Evolutionary conservation across 805 yeast species (phyloP).

Genomic region (Starmerella kuoi): DNA sequence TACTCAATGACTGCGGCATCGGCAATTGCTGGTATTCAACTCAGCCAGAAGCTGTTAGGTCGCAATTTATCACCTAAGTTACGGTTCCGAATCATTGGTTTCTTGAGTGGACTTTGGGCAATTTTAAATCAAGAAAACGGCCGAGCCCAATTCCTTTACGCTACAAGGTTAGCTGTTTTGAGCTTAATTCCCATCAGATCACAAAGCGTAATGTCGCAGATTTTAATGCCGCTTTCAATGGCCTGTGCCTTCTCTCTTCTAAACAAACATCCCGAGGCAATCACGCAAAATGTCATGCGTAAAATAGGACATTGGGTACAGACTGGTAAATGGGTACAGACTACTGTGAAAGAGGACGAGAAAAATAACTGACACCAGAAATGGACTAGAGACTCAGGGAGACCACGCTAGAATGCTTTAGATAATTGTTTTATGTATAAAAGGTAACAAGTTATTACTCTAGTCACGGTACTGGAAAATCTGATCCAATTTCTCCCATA

Average conservation of each 20-base stretch:
- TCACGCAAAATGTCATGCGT: slow-evolving; percentile 22
- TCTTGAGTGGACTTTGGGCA: slow-evolving; percentile 34
- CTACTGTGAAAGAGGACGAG: slow-evolving; percentile 6
- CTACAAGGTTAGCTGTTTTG: slow-evolving; percentile 30
- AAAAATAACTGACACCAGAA: background rate
- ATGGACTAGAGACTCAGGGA: too few relatives aligned
- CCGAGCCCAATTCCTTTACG: slow-evolving; percentile 28
- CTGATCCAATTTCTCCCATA: slow-evolving; percentile 10
- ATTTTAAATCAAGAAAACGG: slow-evolving; percentile 28
- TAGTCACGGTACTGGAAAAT: too few relatives aligned
- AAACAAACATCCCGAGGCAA: slow-evolving; percentile 18
- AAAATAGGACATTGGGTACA: slow-evolving; percentile 28
- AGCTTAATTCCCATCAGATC: slow-evolving; percentile 24
- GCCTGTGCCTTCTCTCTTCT: slow-evolving; percentile 20
- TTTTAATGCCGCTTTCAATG: slow-evolving; percentile 27
- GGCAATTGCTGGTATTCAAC: slow-evolving; percentile 32
- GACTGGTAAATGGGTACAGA: slow-evolving; percentile 23
- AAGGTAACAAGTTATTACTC: too few relatives aligned
- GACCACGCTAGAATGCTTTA: too few relatives aligned
- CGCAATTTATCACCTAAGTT: slow-evolving; percentile 24
- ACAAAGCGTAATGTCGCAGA: slow-evolving; percentile 26
- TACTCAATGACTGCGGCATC: slow-evolving; percentile 29
- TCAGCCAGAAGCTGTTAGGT: slow-evolving; percentile 28
- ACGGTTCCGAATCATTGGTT: slow-evolving; percentile 33
- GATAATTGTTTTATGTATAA: too few relatives aligned